Base-by-base conservation (phyloP, 2,329 filamentous ascomycete species). In the Pezicula radicicola region DNA sequence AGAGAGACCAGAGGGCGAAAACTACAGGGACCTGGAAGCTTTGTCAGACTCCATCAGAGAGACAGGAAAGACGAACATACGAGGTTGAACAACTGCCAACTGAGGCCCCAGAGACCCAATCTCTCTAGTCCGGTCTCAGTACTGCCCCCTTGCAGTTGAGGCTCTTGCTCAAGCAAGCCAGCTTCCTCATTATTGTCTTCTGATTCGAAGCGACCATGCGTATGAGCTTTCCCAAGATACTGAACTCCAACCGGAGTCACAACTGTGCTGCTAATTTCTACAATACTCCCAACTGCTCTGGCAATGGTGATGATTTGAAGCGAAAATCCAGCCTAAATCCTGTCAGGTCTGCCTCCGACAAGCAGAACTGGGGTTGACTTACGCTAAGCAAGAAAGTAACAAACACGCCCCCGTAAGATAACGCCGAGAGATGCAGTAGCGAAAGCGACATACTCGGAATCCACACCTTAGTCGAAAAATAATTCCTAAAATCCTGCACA, bases 371-470 rank as follows among this genome's bases (percentile, higher is more conserved):
- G 25, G 25, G 6, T 12, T 6, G 16, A 42, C 40, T 42, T 42
- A 42, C 40, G 36, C 74, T 73, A 3, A 82, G 69, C 3, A 83
- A 67, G 53, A 78, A 83, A 1, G 79, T 81, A 39, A 80, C 70
- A 71, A 82, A 81, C 6, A 78, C 78, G 1, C 75, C 74, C 1
- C 74, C 70, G 59, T 81, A 82, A 1, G 77, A 75, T 15, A 83
- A 66, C 15, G 81, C 77, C 2, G 79, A 82, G 33, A 82, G 67
- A 59, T 81, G 78, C 13, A 81, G 70, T 3, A 81, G 61, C 9
- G 74, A 72, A 7, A 80, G 62, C 2, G 78, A 70, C 12, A 80
- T 65, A 0, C 78, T 81, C 0, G 78, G 71, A 5, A 73, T 60
- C 66, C 70, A 73, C 41, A 72, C 71, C 2, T 61, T 57, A 4